These are phyloP conservation scores for Raddia guianensis DNA, from an alignment of 176 grass and related monocot genomes.

Conservation along the genomic window DNA sequence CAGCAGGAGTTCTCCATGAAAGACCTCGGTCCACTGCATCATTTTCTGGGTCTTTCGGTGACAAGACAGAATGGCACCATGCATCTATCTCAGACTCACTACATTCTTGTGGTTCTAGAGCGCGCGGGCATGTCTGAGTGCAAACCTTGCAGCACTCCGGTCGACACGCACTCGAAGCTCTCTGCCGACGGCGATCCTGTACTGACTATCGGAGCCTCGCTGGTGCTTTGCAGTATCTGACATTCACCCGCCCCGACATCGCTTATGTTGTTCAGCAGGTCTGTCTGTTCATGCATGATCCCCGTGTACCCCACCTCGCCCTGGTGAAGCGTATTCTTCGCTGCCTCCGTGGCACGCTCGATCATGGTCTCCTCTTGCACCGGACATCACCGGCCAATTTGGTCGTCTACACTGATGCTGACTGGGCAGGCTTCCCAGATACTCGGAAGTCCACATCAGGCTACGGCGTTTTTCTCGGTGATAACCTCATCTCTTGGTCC, in stretches of 20 bases:
- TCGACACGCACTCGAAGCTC: neutral
- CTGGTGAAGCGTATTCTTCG: neutral
- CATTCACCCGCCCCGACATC: neutral
- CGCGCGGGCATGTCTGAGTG: neutral
- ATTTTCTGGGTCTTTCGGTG: slow-evolving; percentile 2
- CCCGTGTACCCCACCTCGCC: neutral
- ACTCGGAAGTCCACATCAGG: neutral
- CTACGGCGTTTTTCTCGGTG: neutral
- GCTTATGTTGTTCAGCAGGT: neutral
- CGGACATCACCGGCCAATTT: neutral
- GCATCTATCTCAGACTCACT: neutral
- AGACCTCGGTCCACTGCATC: neutral
- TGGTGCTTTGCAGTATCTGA: neutral
- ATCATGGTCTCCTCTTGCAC: neutral
- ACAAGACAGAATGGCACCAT: neutral
- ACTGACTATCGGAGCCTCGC: neutral
- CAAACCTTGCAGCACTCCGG: neutral
- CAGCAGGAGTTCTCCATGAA: slow-evolving; percentile 5
- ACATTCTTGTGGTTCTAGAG: neutral
- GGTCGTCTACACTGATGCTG: neutral
- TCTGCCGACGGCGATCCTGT: neutral
- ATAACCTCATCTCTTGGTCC: neutral
- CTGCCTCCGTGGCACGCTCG: neutral
- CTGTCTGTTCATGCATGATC: neutral
- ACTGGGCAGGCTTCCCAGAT: neutral